Conservation (phyloP, 2,329 filamentous ascomycete species). For the Monilinia fructicola region DNA sequence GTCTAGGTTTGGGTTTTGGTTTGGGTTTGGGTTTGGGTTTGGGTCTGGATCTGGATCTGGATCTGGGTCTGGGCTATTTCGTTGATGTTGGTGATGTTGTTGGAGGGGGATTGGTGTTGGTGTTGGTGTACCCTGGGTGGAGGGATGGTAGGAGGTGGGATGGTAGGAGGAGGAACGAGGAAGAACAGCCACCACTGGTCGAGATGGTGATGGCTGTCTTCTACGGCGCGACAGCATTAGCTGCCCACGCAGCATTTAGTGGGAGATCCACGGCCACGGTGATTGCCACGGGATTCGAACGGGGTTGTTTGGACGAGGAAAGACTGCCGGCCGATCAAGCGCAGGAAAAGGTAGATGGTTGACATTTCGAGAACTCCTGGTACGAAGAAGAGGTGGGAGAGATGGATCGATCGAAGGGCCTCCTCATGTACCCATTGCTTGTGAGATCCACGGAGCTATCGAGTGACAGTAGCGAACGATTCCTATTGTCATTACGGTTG, state of each 20-base stretch:
- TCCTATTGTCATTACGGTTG: background rate
- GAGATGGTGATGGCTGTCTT: background rate
- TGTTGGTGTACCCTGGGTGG: too few relatives aligned
- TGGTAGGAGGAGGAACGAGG: background rate
- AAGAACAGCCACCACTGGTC: background rate
- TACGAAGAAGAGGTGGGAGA: background rate
- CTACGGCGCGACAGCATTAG: background rate
- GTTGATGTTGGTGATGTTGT: too few relatives aligned
- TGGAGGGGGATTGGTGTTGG: too few relatives aligned
- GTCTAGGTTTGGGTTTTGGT: too few relatives aligned
- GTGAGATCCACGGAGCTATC: too few relatives aligned
- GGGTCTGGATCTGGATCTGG: too few relatives aligned
- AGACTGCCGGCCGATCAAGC: background rate
- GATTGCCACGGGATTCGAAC: background rate
- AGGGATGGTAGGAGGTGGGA: too few relatives aligned
- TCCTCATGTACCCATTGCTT: background rate
- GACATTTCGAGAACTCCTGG: background rate
- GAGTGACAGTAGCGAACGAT: background rate
- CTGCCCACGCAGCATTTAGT: slow-evolving; percentile 1
- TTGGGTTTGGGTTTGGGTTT: too few relatives aligned
- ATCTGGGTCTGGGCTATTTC: too few relatives aligned
- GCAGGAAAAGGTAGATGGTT: background rate
- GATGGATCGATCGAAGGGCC: background rate
- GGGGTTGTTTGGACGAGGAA: background rate
- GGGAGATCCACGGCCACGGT: background rate